phyloP scores from a whole-genome alignment of 352 stramenopile species.

The Blastocystis sp. region DNA sequence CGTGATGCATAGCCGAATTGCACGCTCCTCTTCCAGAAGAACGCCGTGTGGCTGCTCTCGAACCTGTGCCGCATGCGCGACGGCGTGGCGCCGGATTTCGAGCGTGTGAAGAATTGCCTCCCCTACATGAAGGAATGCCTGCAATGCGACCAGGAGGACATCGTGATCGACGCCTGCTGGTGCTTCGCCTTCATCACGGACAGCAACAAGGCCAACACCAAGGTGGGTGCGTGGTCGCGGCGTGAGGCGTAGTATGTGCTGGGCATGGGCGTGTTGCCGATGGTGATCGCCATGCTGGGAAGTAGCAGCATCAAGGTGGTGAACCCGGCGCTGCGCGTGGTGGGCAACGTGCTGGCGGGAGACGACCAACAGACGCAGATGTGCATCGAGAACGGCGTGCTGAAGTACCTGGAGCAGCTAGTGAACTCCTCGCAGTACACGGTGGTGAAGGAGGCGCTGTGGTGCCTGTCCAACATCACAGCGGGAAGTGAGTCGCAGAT shows the following conservation, averaged over 20 bases:
- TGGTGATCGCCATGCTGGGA: slow-evolving; percentile 3
- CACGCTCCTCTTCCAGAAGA: slow-evolving; percentile 93
- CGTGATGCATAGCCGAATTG: slow-evolving; percentile 78
- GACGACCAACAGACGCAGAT: slow-evolving; percentile 98
- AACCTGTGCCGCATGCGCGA: slow-evolving; percentile 94
- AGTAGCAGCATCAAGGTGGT: slow-evolving; percentile 86
- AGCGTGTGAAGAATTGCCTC: slow-evolving; percentile 88
- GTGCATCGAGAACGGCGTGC: slow-evolving; percentile 93
- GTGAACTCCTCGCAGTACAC: slow-evolving; percentile 91
- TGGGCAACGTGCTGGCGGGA: slow-evolving; percentile 98
- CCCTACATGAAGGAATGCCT: slow-evolving; percentile 92
- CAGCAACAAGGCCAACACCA: slow-evolving; percentile 97
- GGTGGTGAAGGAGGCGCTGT: slow-evolving; percentile 98
- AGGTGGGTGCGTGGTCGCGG: too few species aligned
- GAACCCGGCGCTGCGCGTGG: slow-evolving; percentile 90
- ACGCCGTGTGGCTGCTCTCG: slow-evolving; percentile 96
- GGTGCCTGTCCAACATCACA: slow-evolving; percentile 99
- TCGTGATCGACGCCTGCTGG: slow-evolving; percentile 98
- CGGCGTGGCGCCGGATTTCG: slow-evolving; percentile 86
- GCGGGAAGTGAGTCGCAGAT: slow-evolving; percentile 97
- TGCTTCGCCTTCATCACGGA: slow-evolving; percentile 95
- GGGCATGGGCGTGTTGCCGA: slow-evolving; percentile 23
- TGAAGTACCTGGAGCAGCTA: slow-evolving; percentile 90
- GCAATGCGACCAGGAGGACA: slow-evolving; percentile 93
- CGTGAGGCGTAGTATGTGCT: slow-evolving; percentile 48